Evolutionary conservation across 495 filamentous ascomycete genomes (phyloP).

Genomic region (Penicillium lividum): DNA sequence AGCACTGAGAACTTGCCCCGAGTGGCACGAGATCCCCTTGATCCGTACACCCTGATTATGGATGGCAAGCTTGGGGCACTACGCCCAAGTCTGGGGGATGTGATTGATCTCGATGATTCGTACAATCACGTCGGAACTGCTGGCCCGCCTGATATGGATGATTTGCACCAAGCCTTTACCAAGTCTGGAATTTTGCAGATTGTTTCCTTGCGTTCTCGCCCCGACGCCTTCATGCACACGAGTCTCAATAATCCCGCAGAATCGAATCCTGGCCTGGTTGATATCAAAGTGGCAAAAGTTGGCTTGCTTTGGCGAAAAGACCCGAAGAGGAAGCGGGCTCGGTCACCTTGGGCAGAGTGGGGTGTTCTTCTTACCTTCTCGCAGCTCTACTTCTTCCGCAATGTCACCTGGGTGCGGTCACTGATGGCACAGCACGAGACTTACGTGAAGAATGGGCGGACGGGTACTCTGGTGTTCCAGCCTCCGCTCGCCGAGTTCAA

Average conservation of each 20-base stretch:
- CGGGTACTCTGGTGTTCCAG: slow-evolving; percentile 74
- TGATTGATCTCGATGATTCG: slow-evolving; percentile 88
- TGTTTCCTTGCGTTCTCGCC: slow-evolving; percentile 85
- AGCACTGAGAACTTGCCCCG: slow-evolving; percentile 67
- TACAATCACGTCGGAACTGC: slow-evolving; percentile 84
- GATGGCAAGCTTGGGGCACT: slow-evolving; percentile 82
- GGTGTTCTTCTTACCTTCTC: slow-evolving; percentile 92
- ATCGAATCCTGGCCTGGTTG: slow-evolving; percentile 89
- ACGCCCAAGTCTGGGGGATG: slow-evolving; percentile 82
- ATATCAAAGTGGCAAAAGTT: slow-evolving; percentile 97
- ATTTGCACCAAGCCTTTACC: slow-evolving; percentile 83
- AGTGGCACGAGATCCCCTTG: slow-evolving; percentile 77
- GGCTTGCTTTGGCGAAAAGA: slow-evolving; percentile 96
- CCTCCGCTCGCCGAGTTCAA: slow-evolving; percentile 91
- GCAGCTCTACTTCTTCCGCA: slow-evolving; percentile 95
- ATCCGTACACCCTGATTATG: slow-evolving; percentile 92
- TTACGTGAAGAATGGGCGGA: slow-evolving; percentile 61
- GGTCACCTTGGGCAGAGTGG: slow-evolving; percentile 99
- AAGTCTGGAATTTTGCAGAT: slow-evolving; percentile 92
- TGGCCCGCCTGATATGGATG: slow-evolving; percentile 68
- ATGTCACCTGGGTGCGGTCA: slow-evolving; percentile 86
- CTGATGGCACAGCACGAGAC: slow-evolving; percentile 82
- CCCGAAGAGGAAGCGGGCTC: slow-evolving; percentile 86
- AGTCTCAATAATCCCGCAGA: slow-evolving; percentile 82
- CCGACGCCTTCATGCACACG: slow-evolving; percentile 91